phyloP scores from a whole-genome alignment of 768 basidiomycete genomes.

The Multifurca ochricompacta region DNA sequence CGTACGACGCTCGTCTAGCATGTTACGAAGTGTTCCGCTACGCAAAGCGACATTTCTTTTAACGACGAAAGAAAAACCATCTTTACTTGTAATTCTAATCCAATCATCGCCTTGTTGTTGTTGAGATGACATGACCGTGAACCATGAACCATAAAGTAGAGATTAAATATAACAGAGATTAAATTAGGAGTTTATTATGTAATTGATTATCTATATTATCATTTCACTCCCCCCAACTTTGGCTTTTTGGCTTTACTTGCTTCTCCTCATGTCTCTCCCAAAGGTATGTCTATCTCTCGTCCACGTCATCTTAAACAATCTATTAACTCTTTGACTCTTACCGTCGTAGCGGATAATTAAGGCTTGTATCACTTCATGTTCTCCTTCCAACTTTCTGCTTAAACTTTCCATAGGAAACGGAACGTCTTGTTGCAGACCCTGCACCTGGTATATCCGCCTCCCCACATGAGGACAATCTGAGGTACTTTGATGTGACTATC shows the following conservation, averaged over 20 bases:
- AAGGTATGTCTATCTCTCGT: conserved; percentile 34
- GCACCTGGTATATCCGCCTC: conserved; percentile 94
- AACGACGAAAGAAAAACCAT: conserved; percentile 78
- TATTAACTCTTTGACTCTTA: conserved; percentile 6
- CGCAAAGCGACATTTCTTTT: conserved; percentile 63
- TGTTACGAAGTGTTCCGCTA: conserved; percentile 77
- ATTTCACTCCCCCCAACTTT: too few relatives aligned
- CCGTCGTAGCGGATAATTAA: conserved; percentile 44
- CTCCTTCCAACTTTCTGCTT: not conserved
- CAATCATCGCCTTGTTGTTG: conserved; percentile 50
- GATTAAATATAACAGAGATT: too few relatives aligned
- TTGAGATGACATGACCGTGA: conserved; percentile 12
- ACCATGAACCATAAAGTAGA: too few relatives aligned
- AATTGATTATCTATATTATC: too few relatives aligned
- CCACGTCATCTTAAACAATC: not conserved
- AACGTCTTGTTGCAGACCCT: conserved; percentile 91
- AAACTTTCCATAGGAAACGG: conserved; percentile 69
- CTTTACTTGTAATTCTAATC: conserved; percentile 68
- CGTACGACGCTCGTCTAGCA: conserved; percentile 60
- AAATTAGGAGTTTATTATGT: too few relatives aligned
- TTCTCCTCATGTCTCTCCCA: conserved; percentile 43
- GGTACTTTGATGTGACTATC: conserved; percentile 98
- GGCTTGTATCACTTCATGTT: conserved; percentile 28
- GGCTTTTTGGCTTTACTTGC: not conserved
- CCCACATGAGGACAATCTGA: conserved; percentile 94